Evolutionary conservation across 495 filamentous ascomycete genomes (phyloP).

Genomic region (Neurospora terricola): DNA sequence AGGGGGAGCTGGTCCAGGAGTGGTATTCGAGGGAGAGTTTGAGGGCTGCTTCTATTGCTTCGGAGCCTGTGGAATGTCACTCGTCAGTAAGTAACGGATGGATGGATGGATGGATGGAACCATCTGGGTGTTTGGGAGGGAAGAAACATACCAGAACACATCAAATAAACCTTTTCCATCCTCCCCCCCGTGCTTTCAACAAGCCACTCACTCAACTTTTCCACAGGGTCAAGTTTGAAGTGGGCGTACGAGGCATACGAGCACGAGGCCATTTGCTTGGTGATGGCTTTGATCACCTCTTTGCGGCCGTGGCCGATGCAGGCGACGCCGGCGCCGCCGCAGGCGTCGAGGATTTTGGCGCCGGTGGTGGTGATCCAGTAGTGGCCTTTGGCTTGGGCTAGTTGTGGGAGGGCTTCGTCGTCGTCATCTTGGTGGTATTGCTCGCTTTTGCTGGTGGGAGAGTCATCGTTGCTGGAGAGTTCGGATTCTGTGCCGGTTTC

Average conservation of each 20-base stretch:
- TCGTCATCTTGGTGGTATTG: background rate
- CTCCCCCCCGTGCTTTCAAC: conserved; percentile 31
- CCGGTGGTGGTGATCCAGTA: conserved; percentile 37
- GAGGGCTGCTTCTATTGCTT: conserved; percentile 61
- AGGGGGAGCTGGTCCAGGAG: conserved; percentile 25
- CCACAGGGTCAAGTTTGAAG: conserved; percentile 26
- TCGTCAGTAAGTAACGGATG: background rate
- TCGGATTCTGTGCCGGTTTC: background rate
- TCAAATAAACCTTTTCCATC: conserved; percentile 36
- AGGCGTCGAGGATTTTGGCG: conserved; percentile 48
- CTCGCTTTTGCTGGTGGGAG: background rate
- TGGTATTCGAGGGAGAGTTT: conserved; percentile 58
- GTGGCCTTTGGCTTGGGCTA: conserved; percentile 16
- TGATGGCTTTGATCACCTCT: conserved; percentile 28
- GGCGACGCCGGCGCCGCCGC: conserved; percentile 38
- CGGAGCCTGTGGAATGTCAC: conserved; percentile 41
- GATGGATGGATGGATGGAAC: background rate
- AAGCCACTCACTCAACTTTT: conserved; percentile 28
- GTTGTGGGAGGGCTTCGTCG: background rate
- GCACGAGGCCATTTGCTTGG: conserved; percentile 20
- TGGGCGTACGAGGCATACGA: conserved; percentile 35
- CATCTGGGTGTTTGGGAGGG: no score
- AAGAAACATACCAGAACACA: conserved; percentile 40
- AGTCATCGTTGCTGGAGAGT: background rate
- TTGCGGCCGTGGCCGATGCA: conserved; percentile 39